A percentile compares a stretch with the other conserved stretches of the same genome.
Conservation (phyloP, 2,329 filamentous ascomycete species). For the Fusarium humuli region DNA sequence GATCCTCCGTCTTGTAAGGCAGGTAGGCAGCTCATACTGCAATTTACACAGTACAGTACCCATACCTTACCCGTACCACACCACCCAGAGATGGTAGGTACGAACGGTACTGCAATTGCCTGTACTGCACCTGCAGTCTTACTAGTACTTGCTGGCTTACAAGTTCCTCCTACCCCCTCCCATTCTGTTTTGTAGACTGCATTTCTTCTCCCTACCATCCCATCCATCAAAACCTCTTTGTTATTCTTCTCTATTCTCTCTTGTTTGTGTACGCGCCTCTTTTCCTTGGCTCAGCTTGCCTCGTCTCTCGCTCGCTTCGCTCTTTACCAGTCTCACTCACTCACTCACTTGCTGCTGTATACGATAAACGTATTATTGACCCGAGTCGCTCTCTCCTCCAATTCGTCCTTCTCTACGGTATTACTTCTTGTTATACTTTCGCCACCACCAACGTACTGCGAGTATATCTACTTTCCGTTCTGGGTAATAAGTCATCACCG, state of each 20-base stretch:
- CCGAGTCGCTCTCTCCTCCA: constrained; percentile 18
- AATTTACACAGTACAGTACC: constrained; percentile 16
- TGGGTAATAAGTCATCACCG: constrained; percentile 31
- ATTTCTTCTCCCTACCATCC: constrained; percentile 5
- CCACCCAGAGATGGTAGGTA: constrained; percentile 6
- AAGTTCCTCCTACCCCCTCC: constrained; percentile 39
- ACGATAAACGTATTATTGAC: constrained; percentile 25
- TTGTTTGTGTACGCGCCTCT: constrained; percentile 24
- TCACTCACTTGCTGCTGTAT: background rate
- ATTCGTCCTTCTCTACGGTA: background rate
- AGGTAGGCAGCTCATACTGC: constrained; percentile 9
- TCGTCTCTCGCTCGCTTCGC: constrained; percentile 20
- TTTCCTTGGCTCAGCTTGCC: constrained; percentile 23
- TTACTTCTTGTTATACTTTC: constrained; percentile 13
- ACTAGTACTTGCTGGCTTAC: constrained; percentile 30
- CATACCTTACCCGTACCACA: constrained; percentile 6
- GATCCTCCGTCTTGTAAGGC: constrained; percentile 7
- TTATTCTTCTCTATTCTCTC: constrained; percentile 12
- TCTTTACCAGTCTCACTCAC: constrained; percentile 1
- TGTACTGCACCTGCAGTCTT: constrained; percentile 17
- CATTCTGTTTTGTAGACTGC: constrained; percentile 9
- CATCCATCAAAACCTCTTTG: constrained; percentile 20
- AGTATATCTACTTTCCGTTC: constrained; percentile 28
- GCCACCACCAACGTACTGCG: constrained; percentile 13
- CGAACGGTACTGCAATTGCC: constrained; percentile 14